phyloP scores from a whole-genome alignment of 2,329 filamentous ascomycete species.

The Arthrobotrys musiformis region DNA sequence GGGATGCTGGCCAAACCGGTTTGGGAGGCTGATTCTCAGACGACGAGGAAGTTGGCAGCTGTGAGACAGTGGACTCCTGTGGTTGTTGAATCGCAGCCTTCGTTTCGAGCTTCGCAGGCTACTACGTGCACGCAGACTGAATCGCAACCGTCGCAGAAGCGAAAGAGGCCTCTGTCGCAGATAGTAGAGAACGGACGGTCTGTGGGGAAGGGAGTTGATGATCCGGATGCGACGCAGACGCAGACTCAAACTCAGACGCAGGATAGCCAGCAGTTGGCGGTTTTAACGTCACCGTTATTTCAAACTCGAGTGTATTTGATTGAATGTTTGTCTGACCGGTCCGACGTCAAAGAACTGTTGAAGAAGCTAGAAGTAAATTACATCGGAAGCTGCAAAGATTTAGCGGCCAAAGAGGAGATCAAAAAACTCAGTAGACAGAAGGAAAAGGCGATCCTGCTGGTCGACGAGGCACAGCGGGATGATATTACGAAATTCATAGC shows the following conservation, averaged over 20 bases:
- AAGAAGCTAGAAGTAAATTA: conserved; percentile 14
- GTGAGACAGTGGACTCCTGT: conserved; percentile 9
- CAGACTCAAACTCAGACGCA: conserved; percentile 16
- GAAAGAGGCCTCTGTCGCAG: conserved; percentile 42
- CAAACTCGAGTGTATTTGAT: conserved; percentile 45
- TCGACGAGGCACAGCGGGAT: conserved; percentile 38
- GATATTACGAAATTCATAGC: conserved; percentile 31
- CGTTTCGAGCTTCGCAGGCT: conserved; percentile 4
- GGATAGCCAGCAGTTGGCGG: conserved; percentile 4
- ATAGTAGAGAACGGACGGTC: conserved; percentile 27
- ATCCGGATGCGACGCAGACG: not conserved
- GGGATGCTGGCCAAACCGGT: conserved; percentile 39
- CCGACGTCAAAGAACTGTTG: conserved; percentile 33
- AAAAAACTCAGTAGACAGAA: conserved; percentile 6
- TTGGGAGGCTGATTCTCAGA: conserved; percentile 50
- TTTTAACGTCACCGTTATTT: conserved; percentile 33
- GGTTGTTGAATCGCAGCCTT: not conserved
- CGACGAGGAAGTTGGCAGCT: conserved; percentile 11
- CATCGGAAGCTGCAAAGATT: conserved; percentile 25
- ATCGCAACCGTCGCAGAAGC: conserved; percentile 2
- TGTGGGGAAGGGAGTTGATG: conserved; percentile 3
- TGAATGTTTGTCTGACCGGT: conserved; percentile 37
- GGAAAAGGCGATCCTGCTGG: conserved; percentile 34
- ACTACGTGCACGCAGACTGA: not conserved
- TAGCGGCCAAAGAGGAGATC: not conserved